These are phyloP conservation scores for Scorias spongiosa DNA, from an alignment of 2,329 filamentous ascomycete genomes.

Conservation along the genomic window DNA sequence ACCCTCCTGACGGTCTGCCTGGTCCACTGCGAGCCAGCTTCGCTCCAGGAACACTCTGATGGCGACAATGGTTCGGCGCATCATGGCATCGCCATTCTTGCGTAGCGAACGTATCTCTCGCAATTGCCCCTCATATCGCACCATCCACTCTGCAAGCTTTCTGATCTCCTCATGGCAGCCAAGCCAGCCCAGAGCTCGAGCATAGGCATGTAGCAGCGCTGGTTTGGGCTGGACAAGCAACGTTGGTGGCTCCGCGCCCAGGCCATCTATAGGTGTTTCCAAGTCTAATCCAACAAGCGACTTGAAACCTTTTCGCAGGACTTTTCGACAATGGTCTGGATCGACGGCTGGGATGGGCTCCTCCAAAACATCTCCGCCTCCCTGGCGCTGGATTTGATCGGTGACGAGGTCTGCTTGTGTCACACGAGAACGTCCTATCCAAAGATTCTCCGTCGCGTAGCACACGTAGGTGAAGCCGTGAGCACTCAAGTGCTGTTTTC, in stretches of 20 bases:
- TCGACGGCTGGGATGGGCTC: not conserved
- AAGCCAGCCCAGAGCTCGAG: slow-evolving; percentile 47
- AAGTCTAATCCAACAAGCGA: not conserved
- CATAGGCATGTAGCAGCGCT: slow-evolving; percentile 40
- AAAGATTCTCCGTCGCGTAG: slow-evolving; percentile 17
- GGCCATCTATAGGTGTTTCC: not conserved
- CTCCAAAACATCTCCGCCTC: not conserved
- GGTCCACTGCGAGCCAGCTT: slow-evolving; percentile 8
- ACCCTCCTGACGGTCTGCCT: not conserved
- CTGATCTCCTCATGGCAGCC: slow-evolving; percentile 45
- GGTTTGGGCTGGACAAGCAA: slow-evolving; percentile 32
- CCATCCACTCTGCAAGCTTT: slow-evolving; percentile 44
- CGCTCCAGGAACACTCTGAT: slow-evolving; percentile 28
- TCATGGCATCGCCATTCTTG: slow-evolving; percentile 14
- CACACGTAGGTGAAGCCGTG: slow-evolving; percentile 18
- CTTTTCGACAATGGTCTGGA: not conserved
- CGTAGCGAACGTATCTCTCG: slow-evolving; percentile 4
- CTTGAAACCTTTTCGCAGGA: not conserved
- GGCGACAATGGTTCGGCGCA: slow-evolving; percentile 24
- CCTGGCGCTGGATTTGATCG: not conserved
- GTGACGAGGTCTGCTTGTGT: not conserved
- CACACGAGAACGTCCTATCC: slow-evolving; percentile 4
- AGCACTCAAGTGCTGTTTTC: slow-evolving; percentile 16
- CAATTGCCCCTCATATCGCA: slow-evolving; percentile 29
- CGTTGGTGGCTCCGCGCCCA: slow-evolving; percentile 3